Percentiles rank a stretch among this genome's conserved stretches.
phyloP scores from a whole-genome alignment of 305 asterid genomes.

The Rubia balearica region DNA sequence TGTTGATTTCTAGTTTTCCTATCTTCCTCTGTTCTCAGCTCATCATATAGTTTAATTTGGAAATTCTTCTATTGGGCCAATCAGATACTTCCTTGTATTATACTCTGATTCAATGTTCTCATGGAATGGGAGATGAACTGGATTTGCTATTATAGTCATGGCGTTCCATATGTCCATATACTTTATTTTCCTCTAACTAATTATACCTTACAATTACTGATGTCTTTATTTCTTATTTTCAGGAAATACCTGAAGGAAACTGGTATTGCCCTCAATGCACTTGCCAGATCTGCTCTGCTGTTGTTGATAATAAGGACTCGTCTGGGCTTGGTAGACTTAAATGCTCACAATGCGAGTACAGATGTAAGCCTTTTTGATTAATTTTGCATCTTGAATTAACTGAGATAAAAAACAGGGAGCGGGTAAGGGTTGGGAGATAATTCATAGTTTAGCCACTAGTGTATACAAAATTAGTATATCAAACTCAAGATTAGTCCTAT shows the following conservation, averaged over 20 bases:
- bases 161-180: not conserved
- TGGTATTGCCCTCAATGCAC: slow-evolving; percentile 95
- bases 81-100: not conserved
- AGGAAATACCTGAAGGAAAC: slow-evolving; percentile 96
- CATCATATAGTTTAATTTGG: not conserved
- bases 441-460: not conserved
- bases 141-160: not conserved
- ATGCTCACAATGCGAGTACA: slow-evolving; percentile 79
- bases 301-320: slow-evolving; percentile 46
- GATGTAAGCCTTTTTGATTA: slow-evolving; percentile 45
- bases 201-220: slow-evolving; percentile 19
- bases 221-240: slow-evolving; percentile 25
- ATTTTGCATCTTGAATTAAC: not conserved
- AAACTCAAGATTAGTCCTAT: not conserved
- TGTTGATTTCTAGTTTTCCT: not conserved
- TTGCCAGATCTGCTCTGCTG: slow-evolving; percentile 74
- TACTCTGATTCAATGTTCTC: not conserved
- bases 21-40: not conserved
- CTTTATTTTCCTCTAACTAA: slow-evolving; percentile 4
- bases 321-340: slow-evolving; percentile 37
- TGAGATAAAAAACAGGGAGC: not conserved
- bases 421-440: slow-evolving; percentile 8
- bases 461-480: not conserved
- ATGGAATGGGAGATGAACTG: not conserved
- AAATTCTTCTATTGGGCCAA: not conserved